Evolutionary conservation across 108 stramenopile species (phyloP).

Genomic region (Skeletonema potamos): DNA sequence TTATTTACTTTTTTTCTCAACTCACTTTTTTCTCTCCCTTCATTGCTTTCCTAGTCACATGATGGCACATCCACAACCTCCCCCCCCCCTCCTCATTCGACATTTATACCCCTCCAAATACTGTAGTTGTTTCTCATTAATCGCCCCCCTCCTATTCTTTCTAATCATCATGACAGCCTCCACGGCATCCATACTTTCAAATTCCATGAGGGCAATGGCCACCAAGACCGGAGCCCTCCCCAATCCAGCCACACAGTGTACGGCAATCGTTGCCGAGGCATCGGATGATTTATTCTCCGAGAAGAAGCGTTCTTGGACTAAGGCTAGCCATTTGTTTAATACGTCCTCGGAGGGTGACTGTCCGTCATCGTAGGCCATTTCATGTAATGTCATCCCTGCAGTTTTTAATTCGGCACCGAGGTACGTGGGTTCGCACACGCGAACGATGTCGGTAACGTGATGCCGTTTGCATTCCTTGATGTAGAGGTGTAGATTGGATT

Average conservation of each 20-base stretch:
- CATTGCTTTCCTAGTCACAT: neutral
- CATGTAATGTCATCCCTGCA: slow-evolving; percentile 89
- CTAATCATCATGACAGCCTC: slow-evolving; percentile 94
- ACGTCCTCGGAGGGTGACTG: slow-evolving; percentile 82
- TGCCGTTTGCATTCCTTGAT: slow-evolving; percentile 89
- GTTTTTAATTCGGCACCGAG: slow-evolving; percentile 60
- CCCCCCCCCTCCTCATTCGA: slow-evolving; percentile 43
- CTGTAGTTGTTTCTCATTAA: slow-evolving; percentile 93
- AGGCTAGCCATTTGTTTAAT: slow-evolving; percentile 82
- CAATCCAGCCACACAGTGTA: slow-evolving; percentile 98
- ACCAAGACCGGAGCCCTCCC: slow-evolving; percentile 97
- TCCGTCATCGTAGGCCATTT: slow-evolving; percentile 97
- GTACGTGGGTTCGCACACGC: slow-evolving; percentile 96
- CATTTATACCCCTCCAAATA: slow-evolving; percentile 92
- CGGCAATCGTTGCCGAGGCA: slow-evolving; percentile 75
- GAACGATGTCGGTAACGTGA: slow-evolving; percentile 90
- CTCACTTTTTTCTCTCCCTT: neutral
- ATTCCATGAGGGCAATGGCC: slow-evolving; percentile 96
- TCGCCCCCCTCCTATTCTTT: slow-evolving; percentile 88
- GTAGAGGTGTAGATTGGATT: slow-evolving; percentile 91
- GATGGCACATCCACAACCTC: slow-evolving; percentile 13
- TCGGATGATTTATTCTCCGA: slow-evolving; percentile 31
- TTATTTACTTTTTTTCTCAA: neutral
- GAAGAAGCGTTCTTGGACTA: slow-evolving; percentile 87
- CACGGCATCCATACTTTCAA: slow-evolving; percentile 87